Evolutionary conservation across 1,284 basidiomycete species (phyloP).

Genomic region (Grifola frondosa): DNA sequence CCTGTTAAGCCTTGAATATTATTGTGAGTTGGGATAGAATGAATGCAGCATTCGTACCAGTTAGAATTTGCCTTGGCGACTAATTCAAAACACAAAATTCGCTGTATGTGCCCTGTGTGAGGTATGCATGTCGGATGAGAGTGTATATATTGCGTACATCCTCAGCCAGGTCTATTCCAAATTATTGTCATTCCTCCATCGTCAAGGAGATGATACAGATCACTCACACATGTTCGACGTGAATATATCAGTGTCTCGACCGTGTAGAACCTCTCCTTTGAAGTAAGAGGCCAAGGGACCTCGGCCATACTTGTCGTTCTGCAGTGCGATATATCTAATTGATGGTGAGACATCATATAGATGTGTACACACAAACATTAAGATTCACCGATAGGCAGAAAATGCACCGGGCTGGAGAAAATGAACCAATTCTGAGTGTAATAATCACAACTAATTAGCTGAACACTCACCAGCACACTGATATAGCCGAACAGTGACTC

Average conservation of each 20-base stretch:
- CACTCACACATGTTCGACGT: conserved; percentile 87
- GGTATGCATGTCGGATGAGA: not conserved
- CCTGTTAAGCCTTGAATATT: conserved; percentile 43
- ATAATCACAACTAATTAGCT: not conserved
- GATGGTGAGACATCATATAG: no score
- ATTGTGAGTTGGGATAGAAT: not conserved
- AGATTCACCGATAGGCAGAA: conserved; percentile 84
- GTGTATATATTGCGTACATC: conserved; percentile 52
- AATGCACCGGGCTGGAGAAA: conserved; percentile 83
- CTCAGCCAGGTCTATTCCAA: conserved; percentile 70
- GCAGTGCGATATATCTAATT: conserved; percentile 86
- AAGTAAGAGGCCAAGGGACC: conserved; percentile 96
- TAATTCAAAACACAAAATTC: conserved; percentile 96
- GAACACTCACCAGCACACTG: conserved; percentile 61
- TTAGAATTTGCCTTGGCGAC: conserved; percentile 87
- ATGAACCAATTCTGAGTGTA: no score
- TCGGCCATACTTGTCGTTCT: conserved; percentile 83
- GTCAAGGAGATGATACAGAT: not conserved
- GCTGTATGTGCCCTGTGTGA: conserved; percentile 43
- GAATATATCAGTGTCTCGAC: conserved; percentile 92
- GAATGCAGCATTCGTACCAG: conserved; percentile 54
- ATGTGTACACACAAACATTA: no score
- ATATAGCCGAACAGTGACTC: conserved; percentile 95
- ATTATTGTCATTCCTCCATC: no score
- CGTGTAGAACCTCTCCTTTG: conserved; percentile 92